These are phyloP conservation scores for Cladophialophora exuberans DNA, from an alignment of 2,329 filamentous ascomycete genomes.

Conservation along the genomic window DNA sequence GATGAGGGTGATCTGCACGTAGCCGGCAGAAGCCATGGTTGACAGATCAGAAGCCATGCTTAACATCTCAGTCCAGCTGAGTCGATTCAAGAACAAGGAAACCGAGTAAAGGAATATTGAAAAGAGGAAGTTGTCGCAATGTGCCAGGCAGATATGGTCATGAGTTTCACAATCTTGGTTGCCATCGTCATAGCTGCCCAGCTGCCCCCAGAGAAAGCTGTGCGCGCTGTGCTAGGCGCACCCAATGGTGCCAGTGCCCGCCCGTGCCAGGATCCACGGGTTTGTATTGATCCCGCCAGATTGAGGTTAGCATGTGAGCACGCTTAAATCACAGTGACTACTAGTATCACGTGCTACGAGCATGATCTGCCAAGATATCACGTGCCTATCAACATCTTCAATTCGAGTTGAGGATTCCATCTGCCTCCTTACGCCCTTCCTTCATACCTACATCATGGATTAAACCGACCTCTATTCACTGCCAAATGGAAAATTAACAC, in stretches of 20 bases:
- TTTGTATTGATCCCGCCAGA: background rate
- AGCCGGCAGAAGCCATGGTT: slow-evolving; percentile 54
- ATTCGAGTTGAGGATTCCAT: background rate
- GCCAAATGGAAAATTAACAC: too few relatives aligned
- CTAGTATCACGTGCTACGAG: background rate
- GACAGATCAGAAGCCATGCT: slow-evolving; percentile 10
- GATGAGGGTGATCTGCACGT: slow-evolving; percentile 87
- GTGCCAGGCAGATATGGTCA: slow-evolving; percentile 2
- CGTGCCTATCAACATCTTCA: background rate
- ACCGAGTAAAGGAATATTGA: background rate
- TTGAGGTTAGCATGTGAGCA: background rate
- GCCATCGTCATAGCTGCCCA: slow-evolving; percentile 10
- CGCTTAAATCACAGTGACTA: too few relatives aligned
- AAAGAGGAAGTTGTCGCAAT: background rate
- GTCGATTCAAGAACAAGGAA: background rate
- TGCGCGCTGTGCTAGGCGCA: too few relatives aligned
- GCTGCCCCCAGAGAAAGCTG: too few relatives aligned
- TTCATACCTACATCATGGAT: background rate
- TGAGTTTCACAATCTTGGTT: background rate
- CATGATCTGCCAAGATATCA: background rate
- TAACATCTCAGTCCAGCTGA: slow-evolving; percentile 12
- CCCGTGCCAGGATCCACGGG: too few relatives aligned
- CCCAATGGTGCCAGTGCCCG: too few relatives aligned
- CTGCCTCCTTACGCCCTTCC: background rate
- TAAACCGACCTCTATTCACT: background rate